These are phyloP conservation scores for Rosellinia necatrix DNA, from an alignment of 2,329 filamentous ascomycete genomes.

Conservation along the genomic window DNA sequence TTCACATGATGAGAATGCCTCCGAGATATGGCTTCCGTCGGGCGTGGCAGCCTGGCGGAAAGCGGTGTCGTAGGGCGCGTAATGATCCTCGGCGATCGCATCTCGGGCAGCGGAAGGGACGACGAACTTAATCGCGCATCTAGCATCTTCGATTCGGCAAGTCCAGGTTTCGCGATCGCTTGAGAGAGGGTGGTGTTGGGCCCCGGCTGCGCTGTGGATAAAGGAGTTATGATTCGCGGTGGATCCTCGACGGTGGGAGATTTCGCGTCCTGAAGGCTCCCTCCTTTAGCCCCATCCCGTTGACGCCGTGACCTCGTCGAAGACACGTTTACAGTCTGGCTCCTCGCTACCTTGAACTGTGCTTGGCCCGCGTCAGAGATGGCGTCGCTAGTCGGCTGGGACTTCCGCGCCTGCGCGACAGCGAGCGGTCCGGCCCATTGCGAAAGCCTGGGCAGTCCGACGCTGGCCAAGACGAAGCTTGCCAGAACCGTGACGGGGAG, in stretches of 20 bases:
- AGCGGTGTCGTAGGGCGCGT: slow-evolving; percentile 63
- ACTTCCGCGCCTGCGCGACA: slow-evolving; percentile 79
- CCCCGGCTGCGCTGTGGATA: slow-evolving; percentile 21
- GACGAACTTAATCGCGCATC: slow-evolving; percentile 71
- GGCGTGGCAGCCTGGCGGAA: slow-evolving; percentile 57
- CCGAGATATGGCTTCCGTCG: slow-evolving; percentile 55
- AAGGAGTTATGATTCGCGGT: slow-evolving; percentile 19
- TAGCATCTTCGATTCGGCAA: slow-evolving; percentile 57
- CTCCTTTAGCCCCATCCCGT: slow-evolving; percentile 52
- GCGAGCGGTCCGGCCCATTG: slow-evolving; percentile 79
- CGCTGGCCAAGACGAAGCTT: slow-evolving; percentile 77
- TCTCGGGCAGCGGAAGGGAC: slow-evolving; percentile 67
- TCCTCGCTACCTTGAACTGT: slow-evolving; percentile 60
- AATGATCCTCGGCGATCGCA: slow-evolving; percentile 55
- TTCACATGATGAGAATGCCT: slow-evolving; percentile 67
- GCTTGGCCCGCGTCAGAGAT: slow-evolving; percentile 60
- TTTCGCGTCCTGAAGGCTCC: slow-evolving; percentile 49
- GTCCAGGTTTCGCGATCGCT: slow-evolving; percentile 48
- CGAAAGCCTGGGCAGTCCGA: slow-evolving; percentile 76
- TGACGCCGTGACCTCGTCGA: slow-evolving; percentile 56
- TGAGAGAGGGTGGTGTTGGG: slow-evolving; percentile 5
- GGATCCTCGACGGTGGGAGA: slow-evolving; percentile 22
- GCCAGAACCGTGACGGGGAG: slow-evolving; percentile 80
- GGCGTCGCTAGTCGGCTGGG: slow-evolving; percentile 64
- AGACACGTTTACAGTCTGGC: slow-evolving; percentile 66